Base-by-base conservation (phyloP, 108 stramenopile genomes). In the Pseudonitzschia pungens region DNA sequence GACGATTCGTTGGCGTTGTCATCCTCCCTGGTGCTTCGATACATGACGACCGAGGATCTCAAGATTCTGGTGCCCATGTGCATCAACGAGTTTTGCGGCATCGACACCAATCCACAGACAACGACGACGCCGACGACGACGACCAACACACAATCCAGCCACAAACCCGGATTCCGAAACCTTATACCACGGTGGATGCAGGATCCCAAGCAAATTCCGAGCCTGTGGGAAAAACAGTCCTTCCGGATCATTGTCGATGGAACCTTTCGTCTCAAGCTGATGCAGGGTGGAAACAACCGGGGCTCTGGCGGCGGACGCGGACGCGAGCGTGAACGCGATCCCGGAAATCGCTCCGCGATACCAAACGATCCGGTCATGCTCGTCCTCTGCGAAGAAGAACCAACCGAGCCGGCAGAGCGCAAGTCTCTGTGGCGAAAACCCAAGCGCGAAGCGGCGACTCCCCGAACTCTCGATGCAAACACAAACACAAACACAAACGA, bases 51-150 rank as follows among this genome's bases (percentile, higher is more conserved):
- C 0, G 68, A 77, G 10, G 81, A 82, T 55, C 15, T 82, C 14
- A 12, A 44, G 41, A 8, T 2, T 14, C 29, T 82, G 12, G 55
- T 82, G 4, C 72, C 71, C 11, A 65, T 82, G 65, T 82, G 81
- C 56, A 66, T 82, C 12, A 21, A 48, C 8, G 81, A 82, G 41
- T 82, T 82, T 68, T 75, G 75, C 0, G 43, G 29, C 26, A 22
- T 26, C 29, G 26, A n/a, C 29, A 0, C 3, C 9, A 14, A 41
- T 33, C n/a, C n/a, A 20, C 14, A 15, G 32, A 24, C n/a, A 33
- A 18, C n/a, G n/a, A n/a, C n/a, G n/a, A n/a, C n/a, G n/a, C n/a
- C n/a, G n/a, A n/a, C n/a, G n/a, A n/a, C n/a, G n/a, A n/a, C n/a
- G n/a, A n/a, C n/a, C n/a, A n/a, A n/a, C n/a, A n/a, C 36, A 33